phyloP scores from a whole-genome alignment of 2,329 filamentous ascomycete genomes.

The Cercospora zeae-maydis region DNA sequence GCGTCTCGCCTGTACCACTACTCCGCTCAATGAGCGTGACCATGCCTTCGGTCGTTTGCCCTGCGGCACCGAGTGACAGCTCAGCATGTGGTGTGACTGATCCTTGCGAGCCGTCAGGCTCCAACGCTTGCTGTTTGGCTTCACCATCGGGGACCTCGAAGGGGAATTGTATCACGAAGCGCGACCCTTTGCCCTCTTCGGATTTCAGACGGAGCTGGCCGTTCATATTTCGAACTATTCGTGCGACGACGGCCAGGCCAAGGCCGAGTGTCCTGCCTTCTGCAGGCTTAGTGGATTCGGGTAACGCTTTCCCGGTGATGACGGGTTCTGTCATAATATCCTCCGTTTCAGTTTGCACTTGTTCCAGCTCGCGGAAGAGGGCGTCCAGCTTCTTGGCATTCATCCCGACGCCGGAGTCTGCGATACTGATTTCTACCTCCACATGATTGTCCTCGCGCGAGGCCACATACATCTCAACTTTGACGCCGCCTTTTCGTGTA shows the following conservation, averaged over 20 bases:
- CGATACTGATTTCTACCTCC: conserved; percentile 68
- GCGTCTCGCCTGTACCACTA: conserved; percentile 28
- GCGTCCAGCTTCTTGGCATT: conserved; percentile 54
- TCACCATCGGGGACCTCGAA: conserved; percentile 60
- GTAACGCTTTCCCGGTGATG: conserved; percentile 31
- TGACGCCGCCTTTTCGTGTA: conserved; percentile 65
- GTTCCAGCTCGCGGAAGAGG: conserved; percentile 59
- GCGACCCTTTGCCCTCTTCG: conserved; percentile 74
- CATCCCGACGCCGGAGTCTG: conserved; percentile 71
- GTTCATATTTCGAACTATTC: conserved; percentile 85
- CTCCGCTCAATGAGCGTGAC: conserved; percentile 59
- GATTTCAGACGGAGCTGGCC: conserved; percentile 82
- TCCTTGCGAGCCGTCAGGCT: conserved; percentile 20
- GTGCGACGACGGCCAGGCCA: conserved; percentile 81
- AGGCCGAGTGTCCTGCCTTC: conserved; percentile 62
- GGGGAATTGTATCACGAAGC: conserved; percentile 75
- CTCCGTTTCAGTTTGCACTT: conserved; percentile 62
- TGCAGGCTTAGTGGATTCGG: conserved; percentile 33
- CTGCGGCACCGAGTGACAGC: background rate
- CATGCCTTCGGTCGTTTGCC: conserved; percentile 45
- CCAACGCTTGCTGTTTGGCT: conserved; percentile 20
- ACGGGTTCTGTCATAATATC: conserved; percentile 40
- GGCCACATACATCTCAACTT: conserved; percentile 64
- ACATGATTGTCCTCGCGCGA: conserved; percentile 53
- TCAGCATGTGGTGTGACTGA: conserved; percentile 29